Conservation (phyloP, 202 grass and related monocot genomes). For the Cymbopogon flexuosus region DNA sequence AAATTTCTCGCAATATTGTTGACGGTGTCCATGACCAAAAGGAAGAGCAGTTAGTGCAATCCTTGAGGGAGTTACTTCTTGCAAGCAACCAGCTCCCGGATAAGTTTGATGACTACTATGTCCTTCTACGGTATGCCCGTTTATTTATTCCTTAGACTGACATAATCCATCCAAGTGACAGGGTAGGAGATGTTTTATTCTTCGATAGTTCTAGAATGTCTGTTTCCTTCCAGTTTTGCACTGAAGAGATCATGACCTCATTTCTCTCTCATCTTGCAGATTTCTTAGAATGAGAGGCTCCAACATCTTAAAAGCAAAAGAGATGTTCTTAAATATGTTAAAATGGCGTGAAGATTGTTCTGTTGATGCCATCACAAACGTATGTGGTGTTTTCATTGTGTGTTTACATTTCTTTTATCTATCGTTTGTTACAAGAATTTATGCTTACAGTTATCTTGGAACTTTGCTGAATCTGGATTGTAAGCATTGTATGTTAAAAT, state of each 20-base stretch:
- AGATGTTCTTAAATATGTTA: conserved; percentile 87
- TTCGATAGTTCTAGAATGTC: background rate
- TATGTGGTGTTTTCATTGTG: conserved; percentile 32
- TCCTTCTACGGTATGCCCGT: conserved; percentile 60
- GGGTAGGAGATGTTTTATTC: conserved; percentile 2
- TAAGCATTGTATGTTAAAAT: conserved; percentile 1
- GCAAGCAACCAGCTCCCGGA: conserved; percentile 60
- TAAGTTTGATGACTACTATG: conserved; percentile 83
- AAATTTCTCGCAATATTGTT: conserved; percentile 41
- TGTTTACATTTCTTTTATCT: conserved; percentile 6
- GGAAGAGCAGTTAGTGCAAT: conserved; percentile 57
- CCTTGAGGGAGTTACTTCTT: conserved; percentile 60
- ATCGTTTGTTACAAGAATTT: conserved; percentile 7
- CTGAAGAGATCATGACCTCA: conserved; percentile 3
- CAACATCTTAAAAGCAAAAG: conserved; percentile 63
- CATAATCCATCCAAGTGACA: background rate
- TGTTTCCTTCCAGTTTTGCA: conserved; percentile 22
- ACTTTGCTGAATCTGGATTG: background rate
- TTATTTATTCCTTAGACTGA: background rate
- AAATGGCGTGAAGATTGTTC: conserved; percentile 86
- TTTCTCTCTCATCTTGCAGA: conserved; percentile 30
- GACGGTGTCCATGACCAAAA: conserved; percentile 53
- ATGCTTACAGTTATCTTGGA: conserved; percentile 9
- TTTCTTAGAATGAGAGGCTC: conserved; percentile 87
- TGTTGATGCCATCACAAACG: conserved; percentile 70